These are phyloP conservation scores for Lepidium aucheri DNA, from an alignment of 345 rosid genomes.

Conservation along the genomic window DNA sequence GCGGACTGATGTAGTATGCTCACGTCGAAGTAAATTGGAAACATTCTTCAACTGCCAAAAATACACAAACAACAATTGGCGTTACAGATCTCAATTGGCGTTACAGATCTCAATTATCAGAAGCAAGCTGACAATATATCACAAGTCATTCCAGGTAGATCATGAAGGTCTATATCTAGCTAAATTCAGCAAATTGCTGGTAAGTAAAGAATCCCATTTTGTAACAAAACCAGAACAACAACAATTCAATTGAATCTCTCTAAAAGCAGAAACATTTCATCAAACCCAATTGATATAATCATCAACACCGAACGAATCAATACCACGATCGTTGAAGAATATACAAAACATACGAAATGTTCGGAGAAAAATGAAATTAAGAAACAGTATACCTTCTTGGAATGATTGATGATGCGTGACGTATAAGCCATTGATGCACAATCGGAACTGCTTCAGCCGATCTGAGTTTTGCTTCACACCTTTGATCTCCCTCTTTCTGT, in stretches of 20 bases:
- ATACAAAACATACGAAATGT: neutral
- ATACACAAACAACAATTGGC: neutral
- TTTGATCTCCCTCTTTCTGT: neutral
- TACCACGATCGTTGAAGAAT: neutral
- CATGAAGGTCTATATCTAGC: slow-evolving; percentile 4
- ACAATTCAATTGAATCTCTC: no score
- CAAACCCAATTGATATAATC: neutral
- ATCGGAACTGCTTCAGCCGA: slow-evolving; percentile 19
- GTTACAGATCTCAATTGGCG: slow-evolving; percentile 15
- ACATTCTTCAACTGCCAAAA: slow-evolving; percentile 48
- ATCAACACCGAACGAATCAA: neutral
- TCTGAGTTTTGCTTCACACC: slow-evolving; percentile 1
- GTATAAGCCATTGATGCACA: slow-evolving; percentile 44
- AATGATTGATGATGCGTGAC: slow-evolving; percentile 50
- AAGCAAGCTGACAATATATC: neutral
- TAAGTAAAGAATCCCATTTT: neutral
- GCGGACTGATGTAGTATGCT: slow-evolving; percentile 38
- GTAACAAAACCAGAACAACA: neutral
- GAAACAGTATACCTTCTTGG: slow-evolving; percentile 37
- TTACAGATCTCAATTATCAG: no score
- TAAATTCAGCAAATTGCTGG: neutral
- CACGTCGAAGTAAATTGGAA: slow-evolving; percentile 41
- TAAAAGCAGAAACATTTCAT: neutral
- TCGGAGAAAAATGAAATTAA: neutral
- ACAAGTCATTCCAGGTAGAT: neutral